Conservation (phyloP, 129 eudicot genomes). For the Calendula officinalis region DNA sequence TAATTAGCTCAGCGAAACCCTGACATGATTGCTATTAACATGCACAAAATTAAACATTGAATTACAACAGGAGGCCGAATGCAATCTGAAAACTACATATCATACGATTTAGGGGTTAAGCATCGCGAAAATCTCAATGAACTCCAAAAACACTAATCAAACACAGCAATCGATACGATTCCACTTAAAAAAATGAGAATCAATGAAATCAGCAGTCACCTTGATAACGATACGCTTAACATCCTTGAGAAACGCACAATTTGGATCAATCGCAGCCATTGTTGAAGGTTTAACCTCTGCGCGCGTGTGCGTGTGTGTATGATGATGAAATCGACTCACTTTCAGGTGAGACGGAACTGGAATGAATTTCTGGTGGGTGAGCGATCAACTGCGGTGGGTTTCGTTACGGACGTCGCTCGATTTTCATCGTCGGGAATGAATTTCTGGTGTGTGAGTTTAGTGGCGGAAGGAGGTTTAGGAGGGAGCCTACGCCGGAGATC, state of each 20-base stretch:
- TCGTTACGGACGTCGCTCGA: too few relatives aligned
- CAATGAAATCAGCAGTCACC: constrained; percentile 33
- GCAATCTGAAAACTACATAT: constrained; percentile 6
- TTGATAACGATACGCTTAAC: constrained; percentile 75
- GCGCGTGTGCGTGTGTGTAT: neutral
- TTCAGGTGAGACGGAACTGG: too few relatives aligned
- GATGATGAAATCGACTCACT: neutral
- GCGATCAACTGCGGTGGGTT: too few relatives aligned
- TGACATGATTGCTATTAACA: constrained; percentile 16
- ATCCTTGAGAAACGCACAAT: constrained; percentile 51
- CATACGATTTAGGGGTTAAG: constrained; percentile 3
- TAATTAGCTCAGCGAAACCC: constrained; percentile 16
- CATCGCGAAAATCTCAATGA: neutral
- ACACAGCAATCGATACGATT: constrained; percentile 8
- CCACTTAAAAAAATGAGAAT: neutral
- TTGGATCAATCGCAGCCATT: constrained; percentile 30
- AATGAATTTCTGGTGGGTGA: too few relatives aligned
- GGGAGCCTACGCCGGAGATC: too few relatives aligned
- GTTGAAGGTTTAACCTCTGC: neutral
- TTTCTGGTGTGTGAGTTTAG: too few relatives aligned
- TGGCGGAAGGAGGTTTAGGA: too few relatives aligned
- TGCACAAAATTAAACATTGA: neutral
- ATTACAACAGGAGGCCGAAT: neutral
- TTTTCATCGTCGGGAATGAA: too few relatives aligned
- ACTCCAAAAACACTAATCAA: neutral